phyloP scores from a whole-genome alignment of 78 protist species.

The Parvularia atlantis region DNA sequence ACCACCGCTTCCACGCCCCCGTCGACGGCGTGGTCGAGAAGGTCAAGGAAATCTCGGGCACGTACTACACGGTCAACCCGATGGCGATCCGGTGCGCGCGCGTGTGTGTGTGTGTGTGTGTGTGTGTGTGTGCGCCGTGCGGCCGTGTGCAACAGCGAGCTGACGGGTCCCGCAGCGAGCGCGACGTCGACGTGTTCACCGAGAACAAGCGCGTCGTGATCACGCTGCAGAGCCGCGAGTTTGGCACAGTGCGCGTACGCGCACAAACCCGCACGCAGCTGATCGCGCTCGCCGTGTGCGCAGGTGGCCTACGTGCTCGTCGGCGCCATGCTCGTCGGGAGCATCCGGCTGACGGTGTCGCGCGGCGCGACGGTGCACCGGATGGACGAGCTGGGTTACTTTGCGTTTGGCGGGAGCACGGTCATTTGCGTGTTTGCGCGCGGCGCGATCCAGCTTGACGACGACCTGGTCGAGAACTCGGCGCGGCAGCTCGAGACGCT shows the following conservation, averaged over 20 bases:
- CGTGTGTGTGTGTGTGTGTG: too few relatives aligned
- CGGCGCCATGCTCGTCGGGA: constrained; percentile 73
- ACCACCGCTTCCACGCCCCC: constrained; percentile 61
- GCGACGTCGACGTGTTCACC: constrained; percentile 51
- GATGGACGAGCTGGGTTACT: constrained; percentile 64
- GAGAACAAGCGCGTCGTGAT: constrained; percentile 42
- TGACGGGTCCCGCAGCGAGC: too few relatives aligned
- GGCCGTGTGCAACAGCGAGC: too few relatives aligned
- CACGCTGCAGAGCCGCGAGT: constrained; percentile 23
- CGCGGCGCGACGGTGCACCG: constrained; percentile 20
- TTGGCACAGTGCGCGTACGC: too few relatives aligned
- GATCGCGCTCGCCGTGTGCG: too few relatives aligned
- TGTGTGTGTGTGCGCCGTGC: too few relatives aligned
- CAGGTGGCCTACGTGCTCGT: constrained; percentile 36
- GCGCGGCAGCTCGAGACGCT: constrained; percentile 51
- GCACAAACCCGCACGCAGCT: too few relatives aligned
- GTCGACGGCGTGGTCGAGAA: too few relatives aligned
- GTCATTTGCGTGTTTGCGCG: constrained; percentile 38
- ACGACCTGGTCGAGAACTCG: constrained; percentile 49
- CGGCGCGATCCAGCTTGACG: constrained; percentile 41
- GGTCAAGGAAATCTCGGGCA: too few relatives aligned
- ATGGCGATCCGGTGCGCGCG: constrained; percentile 46
- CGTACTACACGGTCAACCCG: constrained; percentile 67
- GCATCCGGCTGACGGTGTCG: constrained; percentile 30
- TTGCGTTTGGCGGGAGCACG: constrained; percentile 73